Base-by-base conservation (phyloP, 805 yeast genomes). In the Aciculoconidium aculeatum region DNA sequence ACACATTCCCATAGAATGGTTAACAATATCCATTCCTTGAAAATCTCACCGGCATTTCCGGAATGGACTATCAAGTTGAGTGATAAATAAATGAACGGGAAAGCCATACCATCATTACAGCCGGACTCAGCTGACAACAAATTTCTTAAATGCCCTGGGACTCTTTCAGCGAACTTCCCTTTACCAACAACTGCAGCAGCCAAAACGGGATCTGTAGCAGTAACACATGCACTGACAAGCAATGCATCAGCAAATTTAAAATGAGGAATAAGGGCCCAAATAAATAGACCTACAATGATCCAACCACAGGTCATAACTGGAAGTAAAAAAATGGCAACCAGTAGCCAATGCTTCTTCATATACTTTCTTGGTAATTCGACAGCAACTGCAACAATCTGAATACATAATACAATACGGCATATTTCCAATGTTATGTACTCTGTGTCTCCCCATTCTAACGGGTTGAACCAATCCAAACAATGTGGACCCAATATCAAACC, bases 151-250 rank as follows among this genome's bases (percentile, higher is more conserved):
- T 87, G 96, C n/a, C 94, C 95, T 1, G 95, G 94, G 11, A 87
- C 94, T 32, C 95, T 72, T 47, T 74, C 75, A 9, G 95, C 95
- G 52, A 87, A 87, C 50, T 84, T 83, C 41, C 95, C 95, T 45
- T 83, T 87, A 53, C 95, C 95, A 7, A 87, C 95, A 21, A 87
- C 95, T 3, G 96, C 95, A 11, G 95, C 92, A 2, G 96, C 95
- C 47, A 87, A 67, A 23, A 87, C 92, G 5, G 96, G 96, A 58
- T 87, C 96, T 0, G 96, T 88, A 2, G 96, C 96, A 0, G 96
- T 88, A 25, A 87, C 77, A 52, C 95, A 86, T 2, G 94, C 95
- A 17, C 88, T 72, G 1, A 87, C 75, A 27, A 80, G 66, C 19
- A 87, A 66, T 3, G 85, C 78, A 28, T 77, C 83, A 12, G 82